Base-by-base conservation (phyloP, 495 filamentous ascomycete genomes). In the Podospora comata region DNA sequence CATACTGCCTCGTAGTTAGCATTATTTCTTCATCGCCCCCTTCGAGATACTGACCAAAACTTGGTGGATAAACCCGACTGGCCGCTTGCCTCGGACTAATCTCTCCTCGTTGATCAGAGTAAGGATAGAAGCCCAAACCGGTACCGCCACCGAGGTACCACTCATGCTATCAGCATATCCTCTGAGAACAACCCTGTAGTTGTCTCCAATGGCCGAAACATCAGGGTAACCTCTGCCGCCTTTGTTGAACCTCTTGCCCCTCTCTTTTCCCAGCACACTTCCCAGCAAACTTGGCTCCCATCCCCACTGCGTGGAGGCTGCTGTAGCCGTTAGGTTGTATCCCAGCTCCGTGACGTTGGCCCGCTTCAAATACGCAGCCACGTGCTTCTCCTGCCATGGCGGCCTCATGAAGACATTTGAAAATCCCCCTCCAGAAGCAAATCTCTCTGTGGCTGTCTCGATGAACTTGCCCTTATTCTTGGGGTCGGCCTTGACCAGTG, bases 41-140 rank as follows among this genome's bases (percentile, higher is more conserved):
- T 32, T 27, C 20, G 20, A 18, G n/a, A 13, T 2, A 89, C 90
- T 88, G 20, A 90, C 76, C 64, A 90, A 85, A 0, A 90, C 79
- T 0, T 84, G 83, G 19, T 83, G 72, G 66, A 90, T 86, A 48
- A 85, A 86, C 4, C 76, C 76, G 57, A 77, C 63, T 39, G 76
- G 82, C 13, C 81, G 69, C 77, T 89, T 90, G 7, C 84, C 85
- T 13, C 72, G 76, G 0, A 80, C 81, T 23, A 89, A 67, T 26
- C 89, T 80, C 69, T 85, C 86, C 73, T 90, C 88, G 67, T 90
- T 90, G 68, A 91, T 80, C 2, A 86, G 79, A 7, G 84, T 90
- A 44, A 92, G 72, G 54, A 91, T 83, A 2, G 82, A 76, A 3
- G 83, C 88, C 58, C 83, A 85, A 0, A 87, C 74, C 1, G 88